Evolutionary conservation across 352 stramenopile genomes (phyloP), one percentile per base, ranked within the genome.

Genomic region (Phytophthora fragariaefolia): DNA sequence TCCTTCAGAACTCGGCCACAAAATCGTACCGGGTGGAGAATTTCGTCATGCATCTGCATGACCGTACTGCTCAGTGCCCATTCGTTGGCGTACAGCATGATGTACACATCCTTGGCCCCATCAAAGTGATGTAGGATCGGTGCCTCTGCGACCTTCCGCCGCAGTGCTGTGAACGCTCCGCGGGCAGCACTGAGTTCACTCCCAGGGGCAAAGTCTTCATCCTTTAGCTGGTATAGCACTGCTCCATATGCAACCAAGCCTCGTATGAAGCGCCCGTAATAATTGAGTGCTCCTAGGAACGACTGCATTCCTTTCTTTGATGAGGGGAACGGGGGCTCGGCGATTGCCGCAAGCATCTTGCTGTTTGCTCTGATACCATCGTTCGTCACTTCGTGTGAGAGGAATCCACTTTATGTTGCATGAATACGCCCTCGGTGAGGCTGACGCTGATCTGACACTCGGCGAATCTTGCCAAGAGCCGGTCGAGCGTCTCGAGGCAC

Each of bases 191-290:
- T 30, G 1, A 69, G 50, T 9, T 69, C 51, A 28, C 28, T 13
- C 0, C n/a, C 38, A 0, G 4, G 1, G 38, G 13, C 5, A 46
- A 49, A 71, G 4, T 38, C 58, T 0, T 38, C 40, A 1, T 76
- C 65, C 2, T 42, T 67, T 0, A 80, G 52, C 9, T 74, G 58
- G 28, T 77, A 71, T 0, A 73, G 36, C 0, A 38, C 57, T 0
- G 50, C 61, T 0, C 63, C 58, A 6, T 74, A 65, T 3, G 68
- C 42, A 0, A 56, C 48, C 7, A 67, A 68, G 24, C 71, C 23
- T 20, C 76, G 57, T 10, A 76, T 65, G n/a, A 74, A 76, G 13
- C 63, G 58, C 22, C 47, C 57, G 22, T 78, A 78, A 32, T 75
- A 75, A 18, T 71, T 66, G 2, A 73, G 26, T 9, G 61, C 56